Base-by-base conservation (phyloP, 768 basidiomycete species). In the Tricholoma hemisulphureum region DNA sequence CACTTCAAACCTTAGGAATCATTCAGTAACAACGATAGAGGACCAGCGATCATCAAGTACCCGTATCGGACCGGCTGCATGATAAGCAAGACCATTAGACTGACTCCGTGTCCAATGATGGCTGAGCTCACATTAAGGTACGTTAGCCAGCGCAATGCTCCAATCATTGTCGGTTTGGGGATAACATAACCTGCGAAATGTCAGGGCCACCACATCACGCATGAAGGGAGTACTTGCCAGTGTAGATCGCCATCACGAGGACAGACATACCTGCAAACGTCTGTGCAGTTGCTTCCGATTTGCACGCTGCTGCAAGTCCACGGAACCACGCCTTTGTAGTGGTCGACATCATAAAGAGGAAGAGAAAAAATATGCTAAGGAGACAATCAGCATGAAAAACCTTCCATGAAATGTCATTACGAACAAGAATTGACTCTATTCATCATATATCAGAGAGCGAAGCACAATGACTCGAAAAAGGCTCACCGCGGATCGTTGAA, bases 271-370 rank as follows among this genome's bases (percentile, higher is more conserved):
- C 66, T 65, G 71, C 57, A 14, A 87, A 59, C 4, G 86, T 79
- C 63, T 86, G 85, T 3, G 88, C 87, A 0, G 83, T 80, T 1
- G 87, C 83, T 56, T 83, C 80, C 8, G 77, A 75, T 43, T 77
- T 76, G 65, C 87, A 84, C 4, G 77, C 76, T 0, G 88, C 84
- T 0, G 86, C 85, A 10, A 90, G 63, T 0, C 77, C 76, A 23
- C 91, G 80, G 80, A 93, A 95, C 78, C 87, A 86, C 0, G 83
- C 85, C 68, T 87, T 88, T 82, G 92, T 88, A 11, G 84, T 71
- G 24, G 91, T 54, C 28, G 85, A 79, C 58, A 85, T 80, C 3
- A 76, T 69, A 53, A 85, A 77, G 16, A 84, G 62, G 58, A 86
- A 82, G 18, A 91, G 66, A 65, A 82, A 79, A 68, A 80, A 85